Percentiles rank a stretch among this genome's conserved stretches.
phyloP scores from a whole-genome alignment of 2,329 filamentous ascomycete genomes.

The Magnaporthiopsis poae region DNA sequence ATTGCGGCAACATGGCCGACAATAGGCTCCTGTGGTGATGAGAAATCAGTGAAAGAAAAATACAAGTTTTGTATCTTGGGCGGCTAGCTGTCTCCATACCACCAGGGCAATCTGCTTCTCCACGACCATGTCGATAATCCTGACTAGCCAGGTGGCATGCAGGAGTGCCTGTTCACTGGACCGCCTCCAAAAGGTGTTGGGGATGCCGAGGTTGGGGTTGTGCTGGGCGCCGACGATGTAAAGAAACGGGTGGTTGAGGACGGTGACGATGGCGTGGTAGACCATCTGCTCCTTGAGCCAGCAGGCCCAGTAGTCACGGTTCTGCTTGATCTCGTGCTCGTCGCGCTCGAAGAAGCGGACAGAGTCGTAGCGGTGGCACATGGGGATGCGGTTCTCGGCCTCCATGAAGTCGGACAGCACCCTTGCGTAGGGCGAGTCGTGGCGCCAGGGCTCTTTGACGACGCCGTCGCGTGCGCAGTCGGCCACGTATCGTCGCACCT shows the following conservation, averaged over 20 bases:
- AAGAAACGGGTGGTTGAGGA: conserved; percentile 43
- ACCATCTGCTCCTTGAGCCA: conserved; percentile 45
- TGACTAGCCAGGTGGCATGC: conserved; percentile 44
- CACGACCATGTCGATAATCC: conserved; percentile 44
- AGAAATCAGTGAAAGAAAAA: not conserved
- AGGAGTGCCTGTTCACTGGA: conserved; percentile 41
- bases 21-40: conserved; percentile 32
- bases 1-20: conserved; percentile 42
- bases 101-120: conserved; percentile 38
- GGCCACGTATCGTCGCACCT: conserved; percentile 34
- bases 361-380: conserved; percentile 42
- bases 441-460: conserved; percentile 40
- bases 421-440: conserved; percentile 41
- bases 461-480: conserved; percentile 34
- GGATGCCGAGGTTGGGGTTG: conserved; percentile 40
- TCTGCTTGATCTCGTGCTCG: conserved; percentile 32
- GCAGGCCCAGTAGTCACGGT: conserved; percentile 39
- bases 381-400: conserved; percentile 26
- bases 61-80: too few species aligned
- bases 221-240: conserved; percentile 43
- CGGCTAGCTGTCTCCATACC: not conserved
- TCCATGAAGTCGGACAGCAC: conserved; percentile 39
- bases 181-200: conserved; percentile 43
- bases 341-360: conserved; percentile 42
- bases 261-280: conserved; percentile 40